Evolutionary conservation across 768 basidiomycete genomes (phyloP), one percentile per base, ranked within the genome.

Genomic region (Psilocybe cubensis): DNA sequence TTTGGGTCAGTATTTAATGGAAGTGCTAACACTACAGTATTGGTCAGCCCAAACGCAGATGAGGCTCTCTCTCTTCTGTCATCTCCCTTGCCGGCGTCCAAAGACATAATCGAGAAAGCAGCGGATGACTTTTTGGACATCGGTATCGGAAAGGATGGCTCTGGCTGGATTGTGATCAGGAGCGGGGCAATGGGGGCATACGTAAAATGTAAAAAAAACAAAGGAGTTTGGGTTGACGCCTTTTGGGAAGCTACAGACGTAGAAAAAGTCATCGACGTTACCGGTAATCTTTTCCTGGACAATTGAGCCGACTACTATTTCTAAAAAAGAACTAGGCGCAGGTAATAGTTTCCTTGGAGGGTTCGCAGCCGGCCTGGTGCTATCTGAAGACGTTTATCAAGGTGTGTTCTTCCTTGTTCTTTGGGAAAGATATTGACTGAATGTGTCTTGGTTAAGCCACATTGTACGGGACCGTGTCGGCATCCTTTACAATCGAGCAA

Each of bases 341-440:
- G 94, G 94, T 14, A 96, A 96, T 70, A 82, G 85, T 57, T 96
- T 96, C 70, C 77, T 96, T 21, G 93, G 93, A 12, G 93, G 93
- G 5, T 78, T 95, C 12, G 85, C 85, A 10, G 93, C 91, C 18
- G 93, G 93, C 0, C 68, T 94, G 49, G 61, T 73, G 18, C 63
- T 85, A 49, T 74, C 80, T 42, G 83, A 82, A 1, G 81, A 93
- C 67, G 69, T 91, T n/a, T 78, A 78, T 47, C 74, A 85, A 79
- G 91, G 94, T 92, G 57, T 57, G 73, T 69, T 11, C 28, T 20
- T 44, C 25, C 48, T 12, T 14, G 35, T 38, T 14, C 12, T 38
- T 17, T 14, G 12, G n/a, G 5, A 38, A 38, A n/a, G 14, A 21
- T 54, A 24, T 56, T 42, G 59, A 38, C 47, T 56, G 52, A 41